Base-by-base conservation (phyloP, 2,329 filamentous ascomycete genomes). In the Dendryphion nanum region DNA sequence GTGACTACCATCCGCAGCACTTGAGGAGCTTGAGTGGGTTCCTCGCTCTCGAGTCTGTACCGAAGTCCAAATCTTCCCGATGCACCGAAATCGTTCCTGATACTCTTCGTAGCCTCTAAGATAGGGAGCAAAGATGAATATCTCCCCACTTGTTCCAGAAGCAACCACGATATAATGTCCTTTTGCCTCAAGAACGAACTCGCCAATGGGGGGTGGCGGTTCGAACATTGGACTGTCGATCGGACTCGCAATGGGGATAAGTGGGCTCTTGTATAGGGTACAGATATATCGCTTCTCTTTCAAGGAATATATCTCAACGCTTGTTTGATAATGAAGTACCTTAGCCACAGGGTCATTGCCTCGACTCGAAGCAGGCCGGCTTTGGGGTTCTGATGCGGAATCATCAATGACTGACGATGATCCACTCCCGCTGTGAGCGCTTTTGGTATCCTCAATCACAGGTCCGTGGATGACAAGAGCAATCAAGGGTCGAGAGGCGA, bases 31-130 rank as follows among this genome's bases (percentile, higher is more conserved):
- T 1, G 61, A 63, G n/a, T 57, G 59, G 8, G 49, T 39, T 2
- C 42, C 49, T n/a, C 59, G 55, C 37, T 67, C 59, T 20, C 63
- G 59, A 18, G 53, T 77, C 57, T 93, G 87, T 18, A 95, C 72
- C 30, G 82, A 83, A 1, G 93, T 96, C 93, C 93, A 98, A 14
- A 94, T 71, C 68, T 98, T 98, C 15, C 85, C 90, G 38, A 93
- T 74, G 54, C 89, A 96, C 41, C 73, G 71, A 57, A 81, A 84
- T 6, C 50, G 50, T 24, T 56, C 55, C 4, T 40, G 32, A 37
- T 55, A 54, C n/a, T 58, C 59, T 15, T 50, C 37, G 16, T 55
- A 45, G 16, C 46, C 54, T 30, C 57, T 55, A 19, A 47, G 38
- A 31, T 61, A 63, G 1, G 64, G 59, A 5, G 66, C 55, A 46